A percentile compares a stretch with the other conserved stretches of the same genome.
These are phyloP conservation scores for Botryotinia calthae DNA, from an alignment of 2,329 filamentous ascomycete genomes.

Conservation along the genomic window DNA sequence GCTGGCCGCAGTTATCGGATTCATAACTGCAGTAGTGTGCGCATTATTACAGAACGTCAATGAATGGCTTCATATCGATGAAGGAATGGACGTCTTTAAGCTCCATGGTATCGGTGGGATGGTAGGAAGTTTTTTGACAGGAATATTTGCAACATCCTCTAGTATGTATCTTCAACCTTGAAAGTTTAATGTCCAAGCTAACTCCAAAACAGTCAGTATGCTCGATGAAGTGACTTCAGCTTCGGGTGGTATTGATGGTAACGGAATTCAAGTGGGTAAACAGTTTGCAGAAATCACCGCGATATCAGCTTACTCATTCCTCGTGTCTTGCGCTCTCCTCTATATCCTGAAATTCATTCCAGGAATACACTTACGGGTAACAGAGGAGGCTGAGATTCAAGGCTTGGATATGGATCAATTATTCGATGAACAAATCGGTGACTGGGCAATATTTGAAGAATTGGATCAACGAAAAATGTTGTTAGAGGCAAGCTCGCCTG, in stretches of 20 bases:
- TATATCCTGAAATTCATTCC: constrained; percentile 58
- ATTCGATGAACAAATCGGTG: constrained; percentile 44
- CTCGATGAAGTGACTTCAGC: constrained; percentile 50
- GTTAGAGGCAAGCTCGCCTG: constrained; percentile 23
- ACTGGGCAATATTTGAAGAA: constrained; percentile 39
- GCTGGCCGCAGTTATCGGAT: constrained; percentile 50
- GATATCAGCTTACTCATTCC: constrained; percentile 54
- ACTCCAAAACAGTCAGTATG: constrained; percentile 43
- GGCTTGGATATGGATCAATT: constrained; percentile 53
- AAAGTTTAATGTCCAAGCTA: neutral
- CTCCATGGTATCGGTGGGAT: constrained; percentile 59
- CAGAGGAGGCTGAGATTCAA: constrained; percentile 53
- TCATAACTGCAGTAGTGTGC: constrained; percentile 48
- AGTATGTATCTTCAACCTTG: constrained; percentile 24
- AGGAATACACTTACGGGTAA: constrained; percentile 53
- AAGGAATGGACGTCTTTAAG: constrained; percentile 59
- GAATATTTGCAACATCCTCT: constrained; percentile 51
- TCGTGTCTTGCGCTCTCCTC: constrained; percentile 51
- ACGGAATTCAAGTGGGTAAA: constrained; percentile 54
- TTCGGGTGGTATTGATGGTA: constrained; percentile 47
- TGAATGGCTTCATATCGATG: constrained; percentile 53
- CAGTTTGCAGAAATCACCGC: constrained; percentile 57
- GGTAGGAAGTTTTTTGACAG: constrained; percentile 55
- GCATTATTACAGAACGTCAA: constrained; percentile 45
- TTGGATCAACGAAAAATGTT: constrained; percentile 26